A percentile compares a stretch with the other conserved stretches of the same genome.
Evolutionary conservation across 2,329 filamentous ascomycete genomes (phyloP).

Genomic region (Corniculantispora saksenae): DNA sequence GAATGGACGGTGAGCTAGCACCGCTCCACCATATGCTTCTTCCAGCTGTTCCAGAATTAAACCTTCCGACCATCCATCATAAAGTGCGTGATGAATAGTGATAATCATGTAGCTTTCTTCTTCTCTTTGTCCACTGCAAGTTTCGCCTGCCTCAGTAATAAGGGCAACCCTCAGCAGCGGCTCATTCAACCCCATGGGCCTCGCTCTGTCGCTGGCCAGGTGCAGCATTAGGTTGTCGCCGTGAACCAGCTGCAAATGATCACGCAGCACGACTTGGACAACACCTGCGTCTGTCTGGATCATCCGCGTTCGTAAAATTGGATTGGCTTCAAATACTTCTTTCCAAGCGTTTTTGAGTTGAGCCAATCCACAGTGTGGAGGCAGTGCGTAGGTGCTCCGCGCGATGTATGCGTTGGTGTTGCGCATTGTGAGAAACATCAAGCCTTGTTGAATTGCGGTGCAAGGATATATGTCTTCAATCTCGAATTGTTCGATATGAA

Average conservation of each 20-base stretch:
- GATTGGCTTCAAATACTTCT: conserved; percentile 29
- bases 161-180: conserved; percentile 39
- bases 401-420: conserved; percentile 24
- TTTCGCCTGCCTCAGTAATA: background rate
- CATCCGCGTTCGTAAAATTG: conserved; percentile 45
- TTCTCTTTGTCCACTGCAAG: background rate
- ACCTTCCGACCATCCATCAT: conserved; percentile 19
- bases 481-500: background rate
- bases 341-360: conserved; percentile 38
- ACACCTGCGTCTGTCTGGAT: conserved; percentile 39
- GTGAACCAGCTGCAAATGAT: conserved; percentile 30
- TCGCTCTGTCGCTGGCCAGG: background rate
- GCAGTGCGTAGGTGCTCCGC: conserved; percentile 23
- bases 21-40: conserved; percentile 17
- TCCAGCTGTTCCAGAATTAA: conserved; percentile 17
- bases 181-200: conserved; percentile 29
- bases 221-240: background rate
- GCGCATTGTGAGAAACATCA: conserved; percentile 17
- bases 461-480: conserved; percentile 22
- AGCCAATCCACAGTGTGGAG: background rate
- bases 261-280: conserved; percentile 42
- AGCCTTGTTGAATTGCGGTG: conserved; percentile 16
- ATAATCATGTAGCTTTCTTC: conserved; percentile 1
- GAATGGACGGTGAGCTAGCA: background rate
- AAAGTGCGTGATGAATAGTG: conserved; percentile 17